Evolutionary conservation across 805 yeast genomes (phyloP).

Genomic region (Starmerella lactis-condensi): DNA sequence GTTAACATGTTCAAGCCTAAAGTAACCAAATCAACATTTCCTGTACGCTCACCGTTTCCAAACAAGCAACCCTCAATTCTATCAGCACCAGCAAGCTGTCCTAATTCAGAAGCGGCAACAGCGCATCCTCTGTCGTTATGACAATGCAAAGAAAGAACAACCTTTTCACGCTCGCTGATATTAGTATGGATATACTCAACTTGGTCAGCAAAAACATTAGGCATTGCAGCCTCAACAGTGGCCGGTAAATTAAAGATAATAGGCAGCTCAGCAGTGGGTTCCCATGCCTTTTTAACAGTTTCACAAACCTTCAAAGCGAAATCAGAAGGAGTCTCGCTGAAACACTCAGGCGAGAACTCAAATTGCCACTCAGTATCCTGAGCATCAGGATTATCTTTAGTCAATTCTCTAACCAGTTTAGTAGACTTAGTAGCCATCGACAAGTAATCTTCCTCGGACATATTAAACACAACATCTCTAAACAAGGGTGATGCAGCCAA

Average conservation of each 20-base stretch:
- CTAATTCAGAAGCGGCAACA: constrained; percentile 75
- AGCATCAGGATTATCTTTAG: constrained; percentile 34
- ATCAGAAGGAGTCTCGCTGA: constrained; percentile 49
- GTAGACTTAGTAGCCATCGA: constrained; percentile 46
- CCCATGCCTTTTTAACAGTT: constrained; percentile 62
- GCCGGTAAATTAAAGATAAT: constrained; percentile 72
- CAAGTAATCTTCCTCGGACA: constrained; percentile 38
- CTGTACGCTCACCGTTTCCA: constrained; percentile 79
- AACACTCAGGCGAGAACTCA: constrained; percentile 69
- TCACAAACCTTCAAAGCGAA: constrained; percentile 50
- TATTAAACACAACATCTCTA: constrained; percentile 50
- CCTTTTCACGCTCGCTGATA: constrained; percentile 46
- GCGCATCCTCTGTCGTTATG: constrained; percentile 79
- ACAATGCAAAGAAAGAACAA: constrained; percentile 61
- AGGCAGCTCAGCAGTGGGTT: constrained; percentile 42
- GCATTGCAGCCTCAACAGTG: constrained; percentile 66
- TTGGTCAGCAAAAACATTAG: constrained; percentile 71
- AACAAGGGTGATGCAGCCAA: constrained; percentile 61
- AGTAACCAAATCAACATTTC: constrained; percentile 68
- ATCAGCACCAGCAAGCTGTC: constrained; percentile 71
- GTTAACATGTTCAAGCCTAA: constrained; percentile 60
- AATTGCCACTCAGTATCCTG: constrained; percentile 47
- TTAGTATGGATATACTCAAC: constrained; percentile 51
- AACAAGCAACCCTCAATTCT: constrained; percentile 72
- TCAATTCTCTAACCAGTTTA: constrained; percentile 41